These are phyloP conservation scores for Polysphondylium violaceum DNA, from an alignment of 78 protist species.

Conservation along the genomic window DNA sequence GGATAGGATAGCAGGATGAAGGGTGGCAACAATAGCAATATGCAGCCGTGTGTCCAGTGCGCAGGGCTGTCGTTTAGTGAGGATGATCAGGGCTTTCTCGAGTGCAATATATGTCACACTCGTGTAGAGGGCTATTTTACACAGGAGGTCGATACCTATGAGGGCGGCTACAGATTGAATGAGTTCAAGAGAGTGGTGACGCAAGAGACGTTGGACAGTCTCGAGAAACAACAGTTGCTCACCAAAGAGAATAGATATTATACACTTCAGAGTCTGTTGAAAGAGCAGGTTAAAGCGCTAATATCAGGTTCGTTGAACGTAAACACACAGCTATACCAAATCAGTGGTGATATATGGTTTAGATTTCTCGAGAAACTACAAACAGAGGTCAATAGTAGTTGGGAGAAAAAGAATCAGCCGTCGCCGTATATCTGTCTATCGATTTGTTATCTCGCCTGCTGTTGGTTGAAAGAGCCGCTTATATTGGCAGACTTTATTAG, in stretches of 20 bases:
- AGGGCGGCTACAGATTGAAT: conserved; percentile 22
- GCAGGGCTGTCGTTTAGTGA: conserved; percentile 16
- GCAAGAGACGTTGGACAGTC: background rate
- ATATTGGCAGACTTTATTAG: conserved; percentile 14
- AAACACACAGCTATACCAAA: conserved; percentile 46
- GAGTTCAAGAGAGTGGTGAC: background rate
- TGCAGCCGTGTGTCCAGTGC: conserved; percentile 8
- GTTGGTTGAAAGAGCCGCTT: conserved; percentile 43
- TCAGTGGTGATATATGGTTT: conserved; percentile 62
- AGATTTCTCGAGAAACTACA: background rate
- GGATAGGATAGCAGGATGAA: background rate
- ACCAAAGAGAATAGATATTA: conserved; percentile 44
- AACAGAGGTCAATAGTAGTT: background rate
- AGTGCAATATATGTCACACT: conserved; percentile 27
- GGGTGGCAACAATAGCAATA: background rate
- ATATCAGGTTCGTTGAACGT: background rate
- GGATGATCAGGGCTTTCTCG: conserved; percentile 34
- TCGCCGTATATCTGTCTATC: conserved; percentile 31
- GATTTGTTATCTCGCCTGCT: conserved; percentile 10
- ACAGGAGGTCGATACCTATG: conserved; percentile 20
- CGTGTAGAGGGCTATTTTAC: conserved; percentile 13
- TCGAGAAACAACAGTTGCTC: too few species aligned
- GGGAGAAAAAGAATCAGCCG: background rate
- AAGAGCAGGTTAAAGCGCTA: conserved; percentile 9
- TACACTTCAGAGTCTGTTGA: conserved; percentile 26